Evolutionary conservation across 1,139 yeast species (phyloP).

Genomic region (Blastobotrys aristatus): DNA sequence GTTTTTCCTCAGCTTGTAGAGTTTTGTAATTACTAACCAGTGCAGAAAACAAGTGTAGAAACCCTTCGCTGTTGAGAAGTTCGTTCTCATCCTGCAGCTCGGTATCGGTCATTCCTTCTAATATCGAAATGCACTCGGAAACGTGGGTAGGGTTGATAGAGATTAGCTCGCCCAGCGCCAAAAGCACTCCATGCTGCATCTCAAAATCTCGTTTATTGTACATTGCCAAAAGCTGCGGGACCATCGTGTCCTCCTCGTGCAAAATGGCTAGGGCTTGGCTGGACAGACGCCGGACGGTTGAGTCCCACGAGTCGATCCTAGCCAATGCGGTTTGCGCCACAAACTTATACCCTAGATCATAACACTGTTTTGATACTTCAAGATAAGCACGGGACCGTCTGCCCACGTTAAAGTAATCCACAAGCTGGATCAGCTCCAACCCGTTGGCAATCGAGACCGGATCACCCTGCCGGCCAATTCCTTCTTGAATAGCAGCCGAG

Average conservation of each 20-base stretch:
- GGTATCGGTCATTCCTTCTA: constrained; percentile 15
- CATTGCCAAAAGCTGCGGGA: constrained; percentile 6
- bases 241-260: background rate
- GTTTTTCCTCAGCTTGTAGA: background rate
- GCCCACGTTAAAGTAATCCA: constrained; percentile 48
- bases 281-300: constrained; percentile 39
- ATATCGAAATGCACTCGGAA: constrained; percentile 5
- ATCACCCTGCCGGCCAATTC: constrained; percentile 59
- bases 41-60: constrained; percentile 15
- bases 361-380: constrained; percentile 35
- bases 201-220: constrained; percentile 21
- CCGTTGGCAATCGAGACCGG: constrained; percentile 27
- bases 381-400: constrained; percentile 38
- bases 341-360: constrained; percentile 32
- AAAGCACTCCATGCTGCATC: constrained; percentile 24
- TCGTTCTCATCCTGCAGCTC: constrained; percentile 21
- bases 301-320: constrained; percentile 35
- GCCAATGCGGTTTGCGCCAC: constrained; percentile 18
- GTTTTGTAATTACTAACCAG: background rate
- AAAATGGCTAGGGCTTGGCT: constrained; percentile 24
- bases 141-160: background rate
- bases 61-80: constrained; percentile 22
- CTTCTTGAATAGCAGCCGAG: constrained; percentile 81
- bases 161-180: constrained; percentile 23
- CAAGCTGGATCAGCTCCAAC: constrained; percentile 54